These are phyloP conservation scores for Lecanicillium sp. DNA, from an alignment of 2,329 filamentous ascomycete species.

Conservation along the genomic window DNA sequence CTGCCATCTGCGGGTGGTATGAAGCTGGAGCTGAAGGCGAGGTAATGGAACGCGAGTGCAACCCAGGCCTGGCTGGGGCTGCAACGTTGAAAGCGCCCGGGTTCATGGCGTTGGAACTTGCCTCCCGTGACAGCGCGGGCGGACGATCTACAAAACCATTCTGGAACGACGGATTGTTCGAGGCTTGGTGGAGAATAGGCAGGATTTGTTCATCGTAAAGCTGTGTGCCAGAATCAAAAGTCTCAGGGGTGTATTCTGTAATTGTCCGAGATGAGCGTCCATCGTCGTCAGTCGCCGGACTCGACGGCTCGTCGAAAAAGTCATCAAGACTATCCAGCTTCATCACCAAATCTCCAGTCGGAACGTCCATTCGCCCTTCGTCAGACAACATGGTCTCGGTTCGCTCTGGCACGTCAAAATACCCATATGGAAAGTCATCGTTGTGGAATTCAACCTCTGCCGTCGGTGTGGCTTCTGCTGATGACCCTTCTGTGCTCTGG, in stretches of 20 bases:
- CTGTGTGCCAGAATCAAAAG: slow-evolving; percentile 66
- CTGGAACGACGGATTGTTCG: slow-evolving; percentile 72
- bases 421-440: slow-evolving; percentile 78
- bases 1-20: slow-evolving; percentile 43
- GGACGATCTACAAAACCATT: slow-evolving; percentile 77
- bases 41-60: slow-evolving; percentile 78
- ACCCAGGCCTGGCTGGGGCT: slow-evolving; percentile 47
- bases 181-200: slow-evolving; percentile 82
- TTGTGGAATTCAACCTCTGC: slow-evolving; percentile 88
- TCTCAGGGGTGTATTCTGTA: slow-evolving; percentile 56
- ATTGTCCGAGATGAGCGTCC: slow-evolving; percentile 54
- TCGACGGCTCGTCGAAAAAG: slow-evolving; percentile 66
- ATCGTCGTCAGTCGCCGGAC: slow-evolving; percentile 49
- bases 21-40: slow-evolving; percentile 59
- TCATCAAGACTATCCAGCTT: slow-evolving; percentile 74
- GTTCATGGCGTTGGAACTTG: slow-evolving; percentile 53
- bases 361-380: slow-evolving; percentile 61
- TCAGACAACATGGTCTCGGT: slow-evolving; percentile 92
- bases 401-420: slow-evolving; percentile 63
- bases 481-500: slow-evolving; percentile 54
- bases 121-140: slow-evolving; percentile 50
- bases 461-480: slow-evolving; percentile 56
- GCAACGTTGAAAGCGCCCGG: slow-evolving; percentile 47
- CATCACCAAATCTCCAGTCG: slow-evolving; percentile 67
- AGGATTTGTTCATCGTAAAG: slow-evolving; percentile 90